These are phyloP conservation scores for Plicaturopsis crispa DNA, from an alignment of 768 basidiomycete genomes.

Conservation along the genomic window DNA sequence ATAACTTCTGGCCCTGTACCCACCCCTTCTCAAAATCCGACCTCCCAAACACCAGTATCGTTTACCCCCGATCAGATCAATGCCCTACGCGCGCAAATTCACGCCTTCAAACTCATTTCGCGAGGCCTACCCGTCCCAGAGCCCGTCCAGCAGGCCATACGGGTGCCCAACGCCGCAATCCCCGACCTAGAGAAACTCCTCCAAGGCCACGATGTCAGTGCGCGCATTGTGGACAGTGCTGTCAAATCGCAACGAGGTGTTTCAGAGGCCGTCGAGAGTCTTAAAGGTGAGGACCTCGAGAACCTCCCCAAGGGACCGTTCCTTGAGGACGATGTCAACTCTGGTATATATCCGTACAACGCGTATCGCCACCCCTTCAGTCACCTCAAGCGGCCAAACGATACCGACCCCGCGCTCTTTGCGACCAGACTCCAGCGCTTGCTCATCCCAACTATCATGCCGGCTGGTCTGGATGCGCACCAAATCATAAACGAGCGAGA, in stretches of 20 bases:
- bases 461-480: constrained; percentile 86
- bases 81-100: constrained; percentile 74
- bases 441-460: constrained; percentile 85
- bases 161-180: constrained; percentile 51
- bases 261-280: constrained; percentile 26
- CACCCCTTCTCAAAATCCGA: constrained; percentile 38
- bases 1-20: constrained; percentile 44
- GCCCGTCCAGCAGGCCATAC: constrained; percentile 61
- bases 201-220: constrained; percentile 49
- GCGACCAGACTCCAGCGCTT: constrained; percentile 73
- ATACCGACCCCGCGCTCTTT: constrained; percentile 52
- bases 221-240: constrained; percentile 65
- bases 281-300: constrained; percentile 55
- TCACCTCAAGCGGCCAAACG: constrained; percentile 61
- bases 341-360: constrained; percentile 88
- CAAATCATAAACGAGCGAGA: constrained; percentile 89
- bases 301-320: constrained; percentile 68
- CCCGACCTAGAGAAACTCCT: constrained; percentile 61
- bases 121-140: constrained; percentile 65
- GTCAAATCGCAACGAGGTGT: constrained; percentile 62
- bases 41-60: constrained; percentile 68
- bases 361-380: constrained; percentile 81
- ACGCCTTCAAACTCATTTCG: constrained; percentile 69
- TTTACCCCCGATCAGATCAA: constrained; percentile 72
- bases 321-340: constrained; percentile 72